Percentiles rank a stretch among this genome's conserved stretches.
These are phyloP conservation scores for Arthrobotrys iridis DNA, from an alignment of 2,329 filamentous ascomycete genomes.

Conservation along the genomic window DNA sequence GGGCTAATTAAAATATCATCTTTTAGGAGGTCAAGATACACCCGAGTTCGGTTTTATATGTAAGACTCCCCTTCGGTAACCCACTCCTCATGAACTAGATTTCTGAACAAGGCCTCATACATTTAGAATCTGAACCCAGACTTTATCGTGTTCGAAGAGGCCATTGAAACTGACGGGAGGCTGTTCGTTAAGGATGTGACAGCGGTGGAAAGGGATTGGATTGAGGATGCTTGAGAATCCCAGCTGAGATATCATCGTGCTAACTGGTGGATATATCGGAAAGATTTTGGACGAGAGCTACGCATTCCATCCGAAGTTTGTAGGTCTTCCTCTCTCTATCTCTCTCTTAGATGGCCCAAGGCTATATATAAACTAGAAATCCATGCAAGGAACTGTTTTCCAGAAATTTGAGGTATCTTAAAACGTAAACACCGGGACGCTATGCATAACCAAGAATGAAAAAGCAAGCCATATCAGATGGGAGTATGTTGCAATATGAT, in stretches of 20 bases:
- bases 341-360: no score
- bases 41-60: slow-evolving; percentile 86
- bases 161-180: slow-evolving; percentile 86
- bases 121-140: slow-evolving; percentile 97
- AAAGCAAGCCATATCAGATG: neutral
- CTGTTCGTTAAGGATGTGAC: slow-evolving; percentile 88
- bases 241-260: neutral
- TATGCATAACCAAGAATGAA: slow-evolving; percentile 14
- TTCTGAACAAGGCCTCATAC: slow-evolving; percentile 84
- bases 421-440: slow-evolving; percentile 1
- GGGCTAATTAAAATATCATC: slow-evolving; percentile 53
- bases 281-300: no score
- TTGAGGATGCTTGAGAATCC: slow-evolving; percentile 61
- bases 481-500: neutral
- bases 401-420: slow-evolving; percentile 2
- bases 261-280: neutral
- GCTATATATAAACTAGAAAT: neutral
- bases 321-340: no score
- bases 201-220: slow-evolving; percentile 88
- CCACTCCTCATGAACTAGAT: neutral
- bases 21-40: slow-evolving; percentile 89
- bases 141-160: slow-evolving; percentile 94
- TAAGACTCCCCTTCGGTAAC: slow-evolving; percentile 70
- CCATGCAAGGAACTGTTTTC: no score
- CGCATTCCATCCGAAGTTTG: no score